Evolutionary conservation across 2,329 filamentous ascomycete genomes (phyloP), one percentile per base, ranked within the genome.

Genomic region (Hypoxylon sp.): DNA sequence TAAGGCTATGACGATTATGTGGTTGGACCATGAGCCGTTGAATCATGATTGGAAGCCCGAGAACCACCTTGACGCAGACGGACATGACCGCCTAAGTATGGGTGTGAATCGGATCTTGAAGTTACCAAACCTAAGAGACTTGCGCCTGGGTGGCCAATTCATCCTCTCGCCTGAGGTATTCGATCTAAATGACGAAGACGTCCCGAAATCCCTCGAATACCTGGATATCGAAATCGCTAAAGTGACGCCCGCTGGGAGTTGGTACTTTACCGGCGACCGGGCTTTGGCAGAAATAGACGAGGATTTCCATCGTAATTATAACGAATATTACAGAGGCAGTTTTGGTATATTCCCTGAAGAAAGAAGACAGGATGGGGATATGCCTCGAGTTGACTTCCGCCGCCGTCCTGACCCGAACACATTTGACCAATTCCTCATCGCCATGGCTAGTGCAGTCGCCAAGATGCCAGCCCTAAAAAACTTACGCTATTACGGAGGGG

Each of bases 381-480:
- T 21, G 10, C 48, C 57, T 21, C 13, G 5, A 27, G 5, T 47
- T 29, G 32, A 44, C 2, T 63, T 44, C 53, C 62, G 62, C 17
- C 3, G 21, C 27, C 3, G n/a, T 50, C 66, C 53, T 6, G 44
- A 62, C 17, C 39, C 63, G 29, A 39, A 27, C 19, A 62, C 46
- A 37, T 55, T 65, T 15, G 39, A 65, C 27, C 66, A 53, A 19
- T 59, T 69, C 35, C 51, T 65, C 8, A 19, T 59, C 19, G 59
- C 62, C 17, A 46, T 65, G 39, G 62, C 32, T 35, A 55, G 55
- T 21, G 50, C 31, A 17, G n/a, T 60, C 8, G 32, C 54, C n/a
- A 51, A 35, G 19, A 65, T 65, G 55, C 55, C 62, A 3, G 42
- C 50, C 17, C 44, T 65, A 4, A 27, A 29, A 3, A 13, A 2